Base-by-base conservation (phyloP, 1,284 basidiomycete species). In the Microbotryum scabiosae region DNA sequence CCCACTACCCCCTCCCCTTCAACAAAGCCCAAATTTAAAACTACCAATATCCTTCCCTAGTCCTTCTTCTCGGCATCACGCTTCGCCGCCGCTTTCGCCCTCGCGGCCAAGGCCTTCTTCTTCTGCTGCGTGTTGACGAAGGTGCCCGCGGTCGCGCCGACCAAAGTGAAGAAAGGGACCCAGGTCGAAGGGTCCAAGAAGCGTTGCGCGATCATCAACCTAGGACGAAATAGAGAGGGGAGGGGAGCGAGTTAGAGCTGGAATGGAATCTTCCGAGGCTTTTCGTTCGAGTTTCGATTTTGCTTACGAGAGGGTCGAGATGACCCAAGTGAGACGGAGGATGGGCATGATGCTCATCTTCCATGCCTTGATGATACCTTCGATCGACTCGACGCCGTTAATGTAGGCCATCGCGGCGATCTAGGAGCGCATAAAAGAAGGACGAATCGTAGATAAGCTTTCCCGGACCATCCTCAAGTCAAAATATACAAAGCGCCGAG, bases 401-500 rank as follows among this genome's bases (percentile, higher is more conserved):
- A 94, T 90, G 54, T 91, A 76, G 6, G 89, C 87, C 84, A 90
- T 87, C 51, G 83, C 88, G 0, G 84, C 78, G 54, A 80, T 79
- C 46, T 44, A 51, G 20, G 23, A 23, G 14, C 59, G 30, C 23
- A 59, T 54, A 44, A 43, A 52, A 28, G 45, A 50, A 20, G 54
- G 58, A 30, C 47, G 30, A 30, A 53, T 53, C 54, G 26, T 30
- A 26, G 45, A 21, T 28, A 49, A 23, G 36, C 36, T 41, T 41
- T 18, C 36, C 36, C 4, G 36, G 10, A 41, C 5, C 16, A 18
- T 30, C 30, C 30, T 30, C 9, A 26, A 9, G 2, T 30, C n/a
- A 18, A 23, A 10, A 44, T 26, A 5, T 48, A 21, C 52, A 46
- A 50, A 16, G 21, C 0, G 26, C 16, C 23, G 16, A 51, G 6